Conservation (phyloP, 83 land plant genomes). For the Picea abies region DNA sequence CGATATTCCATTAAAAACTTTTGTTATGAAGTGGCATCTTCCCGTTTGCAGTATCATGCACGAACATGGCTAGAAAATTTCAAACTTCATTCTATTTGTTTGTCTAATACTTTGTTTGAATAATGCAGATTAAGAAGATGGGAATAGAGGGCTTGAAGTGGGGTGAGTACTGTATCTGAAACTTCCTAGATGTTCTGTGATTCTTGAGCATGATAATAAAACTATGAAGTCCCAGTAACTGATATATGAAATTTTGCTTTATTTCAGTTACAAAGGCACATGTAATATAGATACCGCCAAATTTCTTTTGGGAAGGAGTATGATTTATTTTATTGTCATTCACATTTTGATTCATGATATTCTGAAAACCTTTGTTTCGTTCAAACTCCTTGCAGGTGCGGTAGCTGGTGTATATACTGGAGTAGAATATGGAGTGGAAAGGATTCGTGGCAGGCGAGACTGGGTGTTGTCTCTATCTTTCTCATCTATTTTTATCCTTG, state of each 20-base stretch:
- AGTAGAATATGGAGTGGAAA: conserved; percentile 81
- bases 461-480: conserved; percentile 55
- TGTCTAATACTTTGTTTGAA: not conserved
- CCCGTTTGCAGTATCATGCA: not conserved
- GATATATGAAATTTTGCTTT: not conserved
- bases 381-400: conserved; percentile 45
- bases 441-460: conserved; percentile 76
- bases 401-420: conserved; percentile 86
- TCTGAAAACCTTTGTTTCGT: not conserved
- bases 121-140: conserved; percentile 69
- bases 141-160: conserved; percentile 68
- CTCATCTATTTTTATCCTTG: not conserved
- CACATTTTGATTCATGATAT: not conserved
- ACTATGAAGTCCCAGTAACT: not conserved
- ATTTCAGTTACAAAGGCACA: not conserved
- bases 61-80: not conserved
- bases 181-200: not conserved
- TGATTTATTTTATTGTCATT: not conserved
- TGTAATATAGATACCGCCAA: not conserved
- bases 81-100: not conserved
- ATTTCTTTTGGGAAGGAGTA: conserved; percentile 2
- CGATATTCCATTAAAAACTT: not conserved
- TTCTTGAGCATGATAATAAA: not conserved
- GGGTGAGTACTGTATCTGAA: conserved; percentile 35
- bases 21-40: not conserved